These are phyloP conservation scores for Epichloe baconii DNA, from an alignment of 2,329 filamentous ascomycete genomes.

Conservation along the genomic window DNA sequence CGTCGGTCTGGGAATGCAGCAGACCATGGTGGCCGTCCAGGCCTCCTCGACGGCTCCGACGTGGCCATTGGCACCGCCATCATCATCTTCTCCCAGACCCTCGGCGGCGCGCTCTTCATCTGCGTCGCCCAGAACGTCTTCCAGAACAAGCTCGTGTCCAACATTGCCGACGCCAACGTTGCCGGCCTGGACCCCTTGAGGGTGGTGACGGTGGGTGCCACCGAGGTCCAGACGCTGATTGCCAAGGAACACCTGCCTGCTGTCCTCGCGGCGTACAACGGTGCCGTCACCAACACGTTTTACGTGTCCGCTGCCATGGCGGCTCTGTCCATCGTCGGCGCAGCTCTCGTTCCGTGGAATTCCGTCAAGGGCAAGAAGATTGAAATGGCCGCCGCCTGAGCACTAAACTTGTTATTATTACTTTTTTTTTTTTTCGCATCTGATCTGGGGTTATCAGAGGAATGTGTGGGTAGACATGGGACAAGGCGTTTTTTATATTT, in stretches of 20 bases:
- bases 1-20: constrained; percentile 30
- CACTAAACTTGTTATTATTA: neutral
- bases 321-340: constrained; percentile 3
- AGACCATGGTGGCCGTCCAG: constrained; percentile 31
- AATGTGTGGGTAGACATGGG: neutral
- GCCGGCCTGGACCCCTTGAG: constrained; percentile 1
- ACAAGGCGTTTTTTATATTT: neutral
- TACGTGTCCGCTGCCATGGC: constrained; percentile 5
- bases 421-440: too few relatives aligned
- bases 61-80: constrained; percentile 33
- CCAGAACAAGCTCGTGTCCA: constrained; percentile 26
- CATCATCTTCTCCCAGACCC: constrained; percentile 32
- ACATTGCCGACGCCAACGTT: constrained; percentile 2
- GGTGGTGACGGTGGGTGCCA: constrained; percentile 3
- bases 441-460: neutral
- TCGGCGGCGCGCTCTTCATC: constrained; percentile 36
- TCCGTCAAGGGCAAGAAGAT: constrained; percentile 7
- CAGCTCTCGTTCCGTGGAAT: constrained; percentile 5
- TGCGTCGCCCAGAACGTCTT: constrained; percentile 39
- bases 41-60: constrained; percentile 28
- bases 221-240: constrained; percentile 3
- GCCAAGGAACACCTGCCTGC: constrained; percentile 3
- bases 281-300: constrained; percentile 5
- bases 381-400: constrained; percentile 4
- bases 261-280: constrained; percentile 5